These are phyloP conservation scores for Suhomyces coccinellae DNA, from an alignment of 1,139 yeast species.

Conservation along the genomic window DNA sequence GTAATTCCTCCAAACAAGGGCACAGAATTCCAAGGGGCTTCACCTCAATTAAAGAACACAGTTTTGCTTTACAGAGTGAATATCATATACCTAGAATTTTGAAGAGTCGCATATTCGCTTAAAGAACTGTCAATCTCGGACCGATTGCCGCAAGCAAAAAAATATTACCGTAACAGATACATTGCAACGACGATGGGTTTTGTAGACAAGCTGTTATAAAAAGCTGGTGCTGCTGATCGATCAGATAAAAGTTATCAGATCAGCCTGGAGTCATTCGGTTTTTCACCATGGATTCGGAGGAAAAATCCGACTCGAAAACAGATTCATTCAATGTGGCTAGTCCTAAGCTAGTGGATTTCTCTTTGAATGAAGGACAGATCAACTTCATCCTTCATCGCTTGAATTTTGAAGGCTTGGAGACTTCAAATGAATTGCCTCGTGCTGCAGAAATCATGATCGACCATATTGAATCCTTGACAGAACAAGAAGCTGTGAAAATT, in stretches of 20 bases:
- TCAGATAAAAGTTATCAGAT: neutral
- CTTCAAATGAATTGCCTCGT: conserved; percentile 33
- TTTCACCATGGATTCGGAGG: neutral
- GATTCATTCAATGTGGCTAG: neutral
- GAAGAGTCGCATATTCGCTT: neutral
- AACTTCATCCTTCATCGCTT: conserved; percentile 26
- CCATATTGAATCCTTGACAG: conserved; percentile 20
- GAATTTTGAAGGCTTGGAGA: conserved; percentile 26
- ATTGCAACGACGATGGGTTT: neutral
- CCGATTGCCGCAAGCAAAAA: neutral
- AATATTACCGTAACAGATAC: neutral
- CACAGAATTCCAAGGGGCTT: too few relatives aligned
- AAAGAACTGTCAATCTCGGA: neutral
- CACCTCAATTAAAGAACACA: too few relatives aligned
- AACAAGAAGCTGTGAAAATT: conserved; percentile 20
- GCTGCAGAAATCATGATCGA: conserved; percentile 24
- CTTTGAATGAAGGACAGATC: conserved; percentile 26
- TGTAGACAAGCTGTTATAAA: neutral
- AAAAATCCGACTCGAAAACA: neutral
- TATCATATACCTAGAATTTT: too few relatives aligned
- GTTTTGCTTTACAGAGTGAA: too few relatives aligned
- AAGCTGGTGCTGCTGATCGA: neutral
- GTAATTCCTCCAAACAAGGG: too few relatives aligned
- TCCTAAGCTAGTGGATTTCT: neutral
- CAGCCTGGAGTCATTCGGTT: neutral